A percentile compares a stretch with the other conserved stretches of the same genome.
phyloP scores from a whole-genome alignment of 176 grass and related monocot genomes.

The Triticum monococcum region DNA sequence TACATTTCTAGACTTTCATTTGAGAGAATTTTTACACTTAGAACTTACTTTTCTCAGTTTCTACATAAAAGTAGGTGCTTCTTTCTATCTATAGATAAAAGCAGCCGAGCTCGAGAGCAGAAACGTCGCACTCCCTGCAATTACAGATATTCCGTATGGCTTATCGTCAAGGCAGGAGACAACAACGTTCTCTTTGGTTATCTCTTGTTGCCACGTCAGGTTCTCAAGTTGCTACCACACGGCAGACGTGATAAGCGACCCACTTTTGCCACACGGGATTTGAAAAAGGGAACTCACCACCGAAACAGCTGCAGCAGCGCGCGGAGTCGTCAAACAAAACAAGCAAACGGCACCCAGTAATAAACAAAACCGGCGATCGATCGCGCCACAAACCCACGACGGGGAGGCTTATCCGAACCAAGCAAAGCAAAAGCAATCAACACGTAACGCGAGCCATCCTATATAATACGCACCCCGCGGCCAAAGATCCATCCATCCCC shows the following conservation, averaged over 20 bases:
- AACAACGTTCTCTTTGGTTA: no score
- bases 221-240: background rate
- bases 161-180: no score
- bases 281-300: background rate
- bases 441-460: background rate
- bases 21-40: no score
- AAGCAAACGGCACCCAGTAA: background rate
- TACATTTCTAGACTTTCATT: no score
- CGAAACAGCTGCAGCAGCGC: background rate
- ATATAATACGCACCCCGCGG: background rate
- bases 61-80: no score
- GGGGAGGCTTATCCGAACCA: background rate
- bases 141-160: no score
- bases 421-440: background rate
- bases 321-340: background rate
- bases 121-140: no score
- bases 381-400: no score
- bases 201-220: no score
- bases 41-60: no score
- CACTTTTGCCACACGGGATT: constrained; percentile 3
- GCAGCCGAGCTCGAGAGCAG: no score
- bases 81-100: no score
- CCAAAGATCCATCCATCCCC: background rate
- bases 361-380: background rate
- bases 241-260: background rate